Base-by-base conservation (phyloP, 768 basidiomycete species). In the Obba rivulosa region DNA sequence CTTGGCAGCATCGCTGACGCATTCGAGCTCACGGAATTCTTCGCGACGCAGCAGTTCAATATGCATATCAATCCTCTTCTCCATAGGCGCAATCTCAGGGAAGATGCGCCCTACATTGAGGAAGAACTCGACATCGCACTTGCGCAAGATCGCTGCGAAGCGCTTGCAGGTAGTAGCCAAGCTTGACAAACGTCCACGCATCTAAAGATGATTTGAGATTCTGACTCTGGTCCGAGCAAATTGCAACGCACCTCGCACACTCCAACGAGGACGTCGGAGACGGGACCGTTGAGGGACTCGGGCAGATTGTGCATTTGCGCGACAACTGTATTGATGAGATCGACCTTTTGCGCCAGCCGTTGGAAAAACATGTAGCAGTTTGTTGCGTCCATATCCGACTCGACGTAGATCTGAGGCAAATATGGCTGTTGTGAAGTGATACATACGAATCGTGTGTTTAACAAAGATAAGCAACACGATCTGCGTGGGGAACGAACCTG, bases 1-100 rank as follows among this genome's bases (percentile, higher is more conserved):
- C 94, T 87, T 93, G 55, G 78, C 73, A 37, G 98, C 74, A 61
- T 98, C 96, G 57, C 77, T 84, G 17, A 90, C 91, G 65, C 94
- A 97, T 60, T 98, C 95, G 70, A 86, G 79, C 66, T 93, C 94
- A 20, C 85, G 78, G 71, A 99, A 94, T 64, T 93, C 94, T 57
- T 97, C 92, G 40, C 83, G 76, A 37, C 87, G 76, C 3, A 97
- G 70, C 21, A 87, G 73, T 41, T 89, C 87, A 53, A 97, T 80
- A 61, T 96, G 94, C 70, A 87, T 86, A 58, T 99, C 93, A 41
- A 99, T 79, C 23, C 88, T 79, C 64, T 87, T 90, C 70, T 99
- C 96, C 64, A 96, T 80, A 0, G 86, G 87, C 0, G 81, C 79
- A 18, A 98, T 78, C 54, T 99, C 96, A 7, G 79, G 79, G 60